phyloP scores from a whole-genome alignment of 371 early-diverging fungal genomes.

The Synchytrium microbalum region DNA sequence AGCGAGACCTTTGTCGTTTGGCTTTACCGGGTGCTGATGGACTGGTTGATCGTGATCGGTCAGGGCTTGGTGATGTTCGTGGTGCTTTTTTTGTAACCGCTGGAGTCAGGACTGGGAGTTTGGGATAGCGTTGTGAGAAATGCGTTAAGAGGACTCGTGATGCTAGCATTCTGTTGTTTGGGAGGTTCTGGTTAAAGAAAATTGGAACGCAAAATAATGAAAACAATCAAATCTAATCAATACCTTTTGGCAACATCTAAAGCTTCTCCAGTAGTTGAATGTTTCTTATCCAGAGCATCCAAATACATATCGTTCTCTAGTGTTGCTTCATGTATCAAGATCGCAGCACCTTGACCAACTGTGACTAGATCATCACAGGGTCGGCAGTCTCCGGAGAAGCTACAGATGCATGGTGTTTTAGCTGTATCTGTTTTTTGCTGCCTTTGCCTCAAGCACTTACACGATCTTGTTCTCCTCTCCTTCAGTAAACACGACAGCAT shows the following conservation, averaged over 20 bases:
- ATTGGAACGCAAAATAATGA: slow-evolving; percentile 1
- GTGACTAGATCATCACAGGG: slow-evolving; percentile 71
- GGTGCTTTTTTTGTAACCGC: not conserved
- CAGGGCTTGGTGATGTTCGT: too few species aligned
- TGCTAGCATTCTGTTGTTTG: slow-evolving; percentile 61
- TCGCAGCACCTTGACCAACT: slow-evolving; percentile 49
- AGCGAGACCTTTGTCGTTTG: too few species aligned
- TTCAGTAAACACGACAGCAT: slow-evolving; percentile 64
- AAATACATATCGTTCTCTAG: slow-evolving; percentile 72
- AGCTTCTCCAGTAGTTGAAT: slow-evolving; percentile 88
- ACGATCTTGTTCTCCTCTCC: slow-evolving; percentile 59
- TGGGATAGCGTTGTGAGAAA: slow-evolving; percentile 95
- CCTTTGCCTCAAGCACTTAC: slow-evolving; percentile 23
- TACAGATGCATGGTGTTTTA: slow-evolving; percentile 15
- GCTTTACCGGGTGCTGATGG: too few species aligned
- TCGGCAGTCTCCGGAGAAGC: slow-evolving; percentile 91
- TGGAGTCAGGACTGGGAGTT: slow-evolving; percentile 47
- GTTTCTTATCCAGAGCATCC: slow-evolving; percentile 80
- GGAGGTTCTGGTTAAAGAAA: not conserved
- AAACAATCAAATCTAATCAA: slow-evolving; percentile 18
- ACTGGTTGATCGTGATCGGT: too few species aligned
- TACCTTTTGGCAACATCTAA: slow-evolving; percentile 66
- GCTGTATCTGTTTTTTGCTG: not conserved
- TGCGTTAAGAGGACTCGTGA: slow-evolving; percentile 86
- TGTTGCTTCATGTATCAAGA: slow-evolving; percentile 97